Percentiles rank a stretch among this genome's conserved stretches.
These are phyloP conservation scores for Stenocarpella maydis DNA, from an alignment of 2,329 filamentous ascomycete genomes.

Conservation along the genomic window DNA sequence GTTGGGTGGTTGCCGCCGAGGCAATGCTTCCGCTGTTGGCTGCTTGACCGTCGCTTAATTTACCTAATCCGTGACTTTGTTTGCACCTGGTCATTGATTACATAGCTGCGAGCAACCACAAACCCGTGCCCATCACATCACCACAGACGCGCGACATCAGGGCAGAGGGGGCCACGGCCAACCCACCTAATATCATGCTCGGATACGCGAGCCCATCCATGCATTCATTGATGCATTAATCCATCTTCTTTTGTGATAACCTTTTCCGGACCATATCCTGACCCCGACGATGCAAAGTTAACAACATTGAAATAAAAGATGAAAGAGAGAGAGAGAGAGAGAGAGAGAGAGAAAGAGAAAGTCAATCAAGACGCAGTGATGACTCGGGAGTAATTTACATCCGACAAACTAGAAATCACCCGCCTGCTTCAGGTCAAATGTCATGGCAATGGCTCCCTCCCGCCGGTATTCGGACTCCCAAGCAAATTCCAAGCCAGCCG, in stretches of 20 bases:
- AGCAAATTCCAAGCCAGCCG: not conserved
- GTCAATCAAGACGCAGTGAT: not conserved
- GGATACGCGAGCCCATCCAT: not conserved
- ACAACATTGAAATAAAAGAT: not conserved
- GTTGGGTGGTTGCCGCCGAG: not conserved
- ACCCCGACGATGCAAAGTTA: conserved; percentile 6
- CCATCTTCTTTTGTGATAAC: not conserved
- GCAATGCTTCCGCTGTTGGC: not conserved
- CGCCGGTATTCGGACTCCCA: not conserved
- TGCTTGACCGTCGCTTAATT: too few relatives aligned
- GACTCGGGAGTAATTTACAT: not conserved
- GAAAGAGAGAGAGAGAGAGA: not conserved
- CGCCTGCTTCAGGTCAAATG: not conserved
- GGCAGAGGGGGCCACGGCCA: too few relatives aligned
- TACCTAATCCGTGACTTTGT: too few relatives aligned
- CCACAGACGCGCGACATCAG: too few relatives aligned
- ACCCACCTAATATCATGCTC: too few relatives aligned
- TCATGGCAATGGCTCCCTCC: not conserved
- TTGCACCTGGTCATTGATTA: too few relatives aligned
- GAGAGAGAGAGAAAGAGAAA: not conserved
- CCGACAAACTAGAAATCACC: not conserved
- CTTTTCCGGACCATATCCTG: not conserved
- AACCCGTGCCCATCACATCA: too few relatives aligned
- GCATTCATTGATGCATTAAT: not conserved
- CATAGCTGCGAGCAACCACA: too few relatives aligned